A percentile compares a stretch with the other conserved stretches of the same genome.
Evolutionary conservation across 129 eudicot species (phyloP).

Genomic region (Solidago caesia): DNA sequence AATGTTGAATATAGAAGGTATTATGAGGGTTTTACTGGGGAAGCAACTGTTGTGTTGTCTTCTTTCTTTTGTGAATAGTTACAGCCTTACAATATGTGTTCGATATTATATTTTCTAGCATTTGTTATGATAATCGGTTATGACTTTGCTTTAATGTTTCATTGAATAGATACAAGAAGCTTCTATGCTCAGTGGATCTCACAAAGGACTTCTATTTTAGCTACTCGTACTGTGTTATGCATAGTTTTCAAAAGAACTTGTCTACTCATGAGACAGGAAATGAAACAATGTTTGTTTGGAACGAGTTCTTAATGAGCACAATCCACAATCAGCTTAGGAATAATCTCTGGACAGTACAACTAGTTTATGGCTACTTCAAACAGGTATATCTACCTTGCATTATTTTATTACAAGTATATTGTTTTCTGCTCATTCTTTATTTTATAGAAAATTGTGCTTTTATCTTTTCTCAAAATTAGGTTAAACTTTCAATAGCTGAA

Average conservation of each 20-base stretch:
- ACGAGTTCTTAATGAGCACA: conserved; percentile 75
- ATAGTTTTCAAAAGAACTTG: conserved; percentile 79
- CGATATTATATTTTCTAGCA: not conserved
- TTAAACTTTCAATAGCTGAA: conserved; percentile 59
- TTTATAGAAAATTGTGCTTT: not conserved
- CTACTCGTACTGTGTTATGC: conserved; percentile 91
- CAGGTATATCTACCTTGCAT: conserved; percentile 46
- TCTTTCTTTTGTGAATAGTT: conserved; percentile 18
- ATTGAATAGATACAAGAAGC: conserved; percentile 85
- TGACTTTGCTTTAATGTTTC: conserved; percentile 39
- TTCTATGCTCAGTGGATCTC: conserved; percentile 83
- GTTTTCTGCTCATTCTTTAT: not conserved
- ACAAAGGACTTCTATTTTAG: conserved; percentile 96
- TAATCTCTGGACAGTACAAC: conserved; percentile 85
- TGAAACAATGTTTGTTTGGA: conserved; percentile 97
- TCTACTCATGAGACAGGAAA: conserved; percentile 54
- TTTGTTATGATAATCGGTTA: conserved; percentile 24
- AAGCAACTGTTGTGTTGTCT: conserved; percentile 2
- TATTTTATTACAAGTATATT: conserved; percentile 10
- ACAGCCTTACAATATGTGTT: not conserved
- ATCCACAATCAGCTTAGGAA: conserved; percentile 72
- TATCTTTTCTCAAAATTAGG: conserved; percentile 40
- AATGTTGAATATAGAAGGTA: conserved; percentile 62
- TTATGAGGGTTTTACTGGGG: conserved; percentile 39
- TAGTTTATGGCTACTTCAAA: conserved; percentile 83